Percentiles rank a stretch among this genome's conserved stretches.
These are phyloP conservation scores for Salicornia ramosissima DNA, from an alignment of 148 eudicot genomes.

Conservation along the genomic window DNA sequence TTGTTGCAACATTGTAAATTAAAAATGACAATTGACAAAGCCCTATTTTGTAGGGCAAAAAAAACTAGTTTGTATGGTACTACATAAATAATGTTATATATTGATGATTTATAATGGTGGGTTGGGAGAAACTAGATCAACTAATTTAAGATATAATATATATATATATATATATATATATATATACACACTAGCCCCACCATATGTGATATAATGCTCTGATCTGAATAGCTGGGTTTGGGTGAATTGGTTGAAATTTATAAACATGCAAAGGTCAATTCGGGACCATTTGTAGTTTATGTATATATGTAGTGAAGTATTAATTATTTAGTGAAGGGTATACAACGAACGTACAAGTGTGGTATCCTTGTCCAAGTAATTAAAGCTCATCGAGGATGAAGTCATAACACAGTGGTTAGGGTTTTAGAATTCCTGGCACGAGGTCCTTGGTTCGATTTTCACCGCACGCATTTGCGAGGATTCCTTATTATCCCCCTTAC, in stretches of 20 bases:
- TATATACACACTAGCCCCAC: conserved; percentile 1
- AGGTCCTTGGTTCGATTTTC: no score
- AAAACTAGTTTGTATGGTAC: no score
- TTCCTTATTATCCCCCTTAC: no score
- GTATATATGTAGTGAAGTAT: neutral
- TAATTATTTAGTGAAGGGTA: neutral
- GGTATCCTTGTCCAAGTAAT: neutral
- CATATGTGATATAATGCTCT: neutral
- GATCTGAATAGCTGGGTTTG: neutral
- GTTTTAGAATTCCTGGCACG: no score
- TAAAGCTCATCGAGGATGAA: neutral
- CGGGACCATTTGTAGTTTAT: conserved; percentile 3
- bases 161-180: no score
- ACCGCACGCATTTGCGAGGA: no score
- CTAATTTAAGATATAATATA: no score
- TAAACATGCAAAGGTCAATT: neutral
- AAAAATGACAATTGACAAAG: no score
- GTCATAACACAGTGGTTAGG: no score
- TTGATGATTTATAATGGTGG: neutral
- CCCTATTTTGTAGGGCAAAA: no score
- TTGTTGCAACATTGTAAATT: no score
- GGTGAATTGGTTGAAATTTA: conserved; percentile 7
- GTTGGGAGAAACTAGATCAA: conserved; percentile 6
- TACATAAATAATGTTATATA: no score
- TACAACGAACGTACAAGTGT: neutral